These are phyloP conservation scores for Phoma herbarum DNA, from an alignment of 2,329 filamentous ascomycete species.

Conservation along the genomic window DNA sequence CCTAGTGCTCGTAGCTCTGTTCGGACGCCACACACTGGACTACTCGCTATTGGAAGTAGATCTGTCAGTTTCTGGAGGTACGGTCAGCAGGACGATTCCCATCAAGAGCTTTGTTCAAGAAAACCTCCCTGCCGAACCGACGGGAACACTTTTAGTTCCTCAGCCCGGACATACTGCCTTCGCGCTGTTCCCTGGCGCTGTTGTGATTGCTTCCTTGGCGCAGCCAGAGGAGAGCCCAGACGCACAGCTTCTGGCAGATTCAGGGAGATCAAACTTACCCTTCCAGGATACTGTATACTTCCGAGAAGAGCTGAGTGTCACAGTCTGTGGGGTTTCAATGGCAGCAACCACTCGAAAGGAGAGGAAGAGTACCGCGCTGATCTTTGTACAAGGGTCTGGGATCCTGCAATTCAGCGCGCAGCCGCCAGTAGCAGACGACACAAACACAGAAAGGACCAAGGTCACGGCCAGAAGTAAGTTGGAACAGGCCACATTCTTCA, in stretches of 20 bases:
- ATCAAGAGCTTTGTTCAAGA: conserved; percentile 64
- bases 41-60: conserved; percentile 79
- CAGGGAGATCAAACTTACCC: conserved; percentile 54
- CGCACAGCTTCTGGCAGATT: conserved; percentile 70
- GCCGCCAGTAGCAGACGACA: conserved; percentile 67
- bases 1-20: conserved; percentile 46
- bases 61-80: conserved; percentile 62
- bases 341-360: conserved; percentile 57
- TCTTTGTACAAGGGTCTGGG: conserved; percentile 67
- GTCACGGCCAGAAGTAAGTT: conserved; percentile 88
- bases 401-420: conserved; percentile 64
- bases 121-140: conserved; percentile 42
- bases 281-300: conserved; percentile 92
- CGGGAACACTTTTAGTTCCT: conserved; percentile 73
- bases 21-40: conserved; percentile 53
- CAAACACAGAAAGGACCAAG: conserved; percentile 51
- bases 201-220: conserved; percentile 78
- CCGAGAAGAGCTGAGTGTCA: conserved; percentile 60
- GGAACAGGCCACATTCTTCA: conserved; percentile 94
- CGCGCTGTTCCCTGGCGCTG: conserved; percentile 78
- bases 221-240: conserved; percentile 75
- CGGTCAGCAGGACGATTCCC: conserved; percentile 72
- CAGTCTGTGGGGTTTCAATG: conserved; percentile 59
- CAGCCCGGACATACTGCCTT: conserved; percentile 82
- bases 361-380: conserved; percentile 53